These are phyloP conservation scores for Chaetomium cochliodes DNA, from an alignment of 495 filamentous ascomycete genomes.

Conservation along the genomic window DNA sequence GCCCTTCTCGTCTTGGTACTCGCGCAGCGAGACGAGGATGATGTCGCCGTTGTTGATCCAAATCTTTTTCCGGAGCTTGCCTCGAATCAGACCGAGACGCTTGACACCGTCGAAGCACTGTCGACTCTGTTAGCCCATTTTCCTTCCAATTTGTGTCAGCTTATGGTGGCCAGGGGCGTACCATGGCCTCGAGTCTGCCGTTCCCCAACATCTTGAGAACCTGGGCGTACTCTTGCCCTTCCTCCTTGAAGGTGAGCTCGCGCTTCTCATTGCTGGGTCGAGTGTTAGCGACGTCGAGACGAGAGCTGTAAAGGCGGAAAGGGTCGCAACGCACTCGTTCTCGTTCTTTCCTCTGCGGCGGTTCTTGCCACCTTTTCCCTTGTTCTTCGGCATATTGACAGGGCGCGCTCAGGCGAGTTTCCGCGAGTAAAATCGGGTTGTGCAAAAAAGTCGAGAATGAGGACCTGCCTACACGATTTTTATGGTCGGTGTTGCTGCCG, in stretches of 20 bases:
- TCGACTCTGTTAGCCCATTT: slow-evolving; percentile 7
- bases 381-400: slow-evolving; percentile 36
- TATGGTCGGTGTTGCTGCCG: slow-evolving; percentile 9
- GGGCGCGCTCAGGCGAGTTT: slow-evolving; percentile 2
- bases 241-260: slow-evolving; percentile 96
- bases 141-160: not conserved
- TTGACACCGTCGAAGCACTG: slow-evolving; percentile 95
- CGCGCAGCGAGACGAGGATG: slow-evolving; percentile 92
- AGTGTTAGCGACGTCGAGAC: slow-evolving; percentile 17
- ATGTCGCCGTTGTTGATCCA: slow-evolving; percentile 99
- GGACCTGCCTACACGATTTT: slow-evolving; percentile 1
- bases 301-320: slow-evolving; percentile 4
- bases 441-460: slow-evolving; percentile 2
- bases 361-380: slow-evolving; percentile 91
- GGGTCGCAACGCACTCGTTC: slow-evolving; percentile 55
- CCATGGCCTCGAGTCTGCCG: slow-evolving; percentile 82
- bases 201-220: slow-evolving; percentile 99
- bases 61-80: slow-evolving; percentile 96
- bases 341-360: slow-evolving; percentile 99
- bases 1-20: slow-evolving; percentile 98
- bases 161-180: slow-evolving; percentile 17
- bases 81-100: slow-evolving; percentile 80
- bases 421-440: not conserved
- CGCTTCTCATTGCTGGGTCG: slow-evolving; percentile 87
- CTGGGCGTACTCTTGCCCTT: slow-evolving; percentile 98